Evolutionary conservation across 2,329 filamentous ascomycete genomes (phyloP).

Genomic region (Polychaeton citri): DNA sequence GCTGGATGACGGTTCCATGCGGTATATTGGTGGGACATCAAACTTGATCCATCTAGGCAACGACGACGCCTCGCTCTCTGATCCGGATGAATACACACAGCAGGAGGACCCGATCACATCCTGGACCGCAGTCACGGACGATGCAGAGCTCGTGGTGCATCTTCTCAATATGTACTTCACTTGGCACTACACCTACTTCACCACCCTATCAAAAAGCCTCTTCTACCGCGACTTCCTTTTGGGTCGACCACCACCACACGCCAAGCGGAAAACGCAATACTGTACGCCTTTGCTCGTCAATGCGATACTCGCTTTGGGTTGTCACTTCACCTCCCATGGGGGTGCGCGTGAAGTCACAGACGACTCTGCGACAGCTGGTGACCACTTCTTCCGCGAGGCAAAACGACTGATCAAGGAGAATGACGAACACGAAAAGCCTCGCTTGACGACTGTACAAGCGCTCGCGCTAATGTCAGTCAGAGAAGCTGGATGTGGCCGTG

Average conservation of each 20-base stretch:
- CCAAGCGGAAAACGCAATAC: constrained; percentile 49
- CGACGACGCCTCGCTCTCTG: constrained; percentile 25
- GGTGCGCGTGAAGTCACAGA: constrained; percentile 58
- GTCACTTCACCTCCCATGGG: constrained; percentile 72
- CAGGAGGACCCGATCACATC: constrained; percentile 61
- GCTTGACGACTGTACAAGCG: constrained; percentile 81
- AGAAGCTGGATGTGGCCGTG: constrained; percentile 85
- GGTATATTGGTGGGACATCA: constrained; percentile 88
- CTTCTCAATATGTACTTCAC: constrained; percentile 96
- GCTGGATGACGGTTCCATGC: constrained; percentile 72
- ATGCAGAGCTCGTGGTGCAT: constrained; percentile 67
- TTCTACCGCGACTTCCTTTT: constrained; percentile 77
- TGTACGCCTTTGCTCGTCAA: constrained; percentile 87
- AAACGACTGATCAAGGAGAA: constrained; percentile 81
- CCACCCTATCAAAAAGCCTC: constrained; percentile 69
- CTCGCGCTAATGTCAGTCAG: constrained; percentile 90
- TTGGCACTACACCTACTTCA: constrained; percentile 96
- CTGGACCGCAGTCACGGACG: constrained; percentile 78
- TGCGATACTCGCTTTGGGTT: constrained; percentile 82
- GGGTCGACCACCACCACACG: constrained; percentile 46
- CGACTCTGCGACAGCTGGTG: constrained; percentile 75
- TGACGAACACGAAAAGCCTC: constrained; percentile 83
- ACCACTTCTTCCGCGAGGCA: constrained; percentile 91
- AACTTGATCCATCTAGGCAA: constrained; percentile 71
- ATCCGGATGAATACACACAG: constrained; percentile 32